A percentile compares a stretch with the other conserved stretches of the same genome.
These are phyloP conservation scores for Stachybotrys echinatus DNA, from an alignment of 2,329 filamentous ascomycete genomes.

Conservation along the genomic window DNA sequence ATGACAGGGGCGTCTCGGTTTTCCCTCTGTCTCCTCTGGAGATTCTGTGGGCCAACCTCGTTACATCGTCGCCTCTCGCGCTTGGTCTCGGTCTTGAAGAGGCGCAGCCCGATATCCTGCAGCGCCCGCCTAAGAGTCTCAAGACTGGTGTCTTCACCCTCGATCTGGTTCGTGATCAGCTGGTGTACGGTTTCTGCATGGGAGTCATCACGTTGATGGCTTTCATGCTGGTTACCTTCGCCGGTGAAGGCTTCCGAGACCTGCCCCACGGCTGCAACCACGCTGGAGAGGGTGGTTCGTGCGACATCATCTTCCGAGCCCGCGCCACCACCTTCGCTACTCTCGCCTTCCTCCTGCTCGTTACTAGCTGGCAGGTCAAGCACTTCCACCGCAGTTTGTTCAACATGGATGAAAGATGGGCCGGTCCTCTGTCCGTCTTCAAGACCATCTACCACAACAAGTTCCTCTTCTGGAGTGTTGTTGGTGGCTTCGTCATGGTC, in stretches of 20 bases:
- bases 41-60: conserved; percentile 72
- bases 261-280: conserved; percentile 57
- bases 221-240: conserved; percentile 57
- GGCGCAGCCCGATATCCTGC: conserved; percentile 62
- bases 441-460: conserved; percentile 63
- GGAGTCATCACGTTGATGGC: conserved; percentile 55
- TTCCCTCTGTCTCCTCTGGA: conserved; percentile 69
- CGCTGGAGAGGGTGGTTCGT: conserved; percentile 34
- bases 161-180: conserved; percentile 62
- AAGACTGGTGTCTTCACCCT: conserved; percentile 56
- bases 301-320: conserved; percentile 56
- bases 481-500: conserved; percentile 53
- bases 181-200: conserved; percentile 61
- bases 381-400: conserved; percentile 67
- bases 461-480: conserved; percentile 60
- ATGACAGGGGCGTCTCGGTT: conserved; percentile 51
- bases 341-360: conserved; percentile 61
- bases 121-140: conserved; percentile 58
- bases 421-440: conserved; percentile 44
- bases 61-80: conserved; percentile 66
- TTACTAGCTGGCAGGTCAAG: conserved; percentile 70
- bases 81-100: conserved; percentile 68
- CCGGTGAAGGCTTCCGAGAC: conserved; percentile 33
- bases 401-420: conserved; percentile 52
- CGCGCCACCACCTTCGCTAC: conserved; percentile 66